These are phyloP conservation scores for Boletus smithii DNA, from an alignment of 1,284 basidiomycete genomes.

Conservation along the genomic window DNA sequence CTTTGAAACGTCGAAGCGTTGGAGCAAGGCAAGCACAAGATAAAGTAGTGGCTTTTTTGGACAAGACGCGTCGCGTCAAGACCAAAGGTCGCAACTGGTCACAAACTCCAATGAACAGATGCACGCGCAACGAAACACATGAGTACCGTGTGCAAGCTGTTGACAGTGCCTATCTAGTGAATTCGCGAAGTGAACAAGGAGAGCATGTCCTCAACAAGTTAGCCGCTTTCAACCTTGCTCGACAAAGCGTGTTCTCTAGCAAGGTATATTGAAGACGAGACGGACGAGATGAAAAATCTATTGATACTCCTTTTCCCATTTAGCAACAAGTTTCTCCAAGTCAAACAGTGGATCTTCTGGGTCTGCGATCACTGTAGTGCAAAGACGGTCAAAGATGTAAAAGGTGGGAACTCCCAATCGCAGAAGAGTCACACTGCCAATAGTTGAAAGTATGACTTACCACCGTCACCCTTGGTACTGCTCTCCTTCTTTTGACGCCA, in stretches of 20 bases:
- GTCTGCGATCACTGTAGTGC: conserved; percentile 75
- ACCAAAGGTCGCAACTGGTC: too few species aligned
- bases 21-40: too few species aligned
- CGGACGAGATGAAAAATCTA: conserved; percentile 27
- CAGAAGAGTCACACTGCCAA: neutral
- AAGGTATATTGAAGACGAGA: conserved; percentile 27
- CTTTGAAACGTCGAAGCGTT: too few species aligned
- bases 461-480: conserved; percentile 42
- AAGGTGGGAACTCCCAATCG: neutral
- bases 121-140: too few species aligned
- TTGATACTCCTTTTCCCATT: conserved; percentile 65
- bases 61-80: conserved; percentile 29
- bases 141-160: neutral
- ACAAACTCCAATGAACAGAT: too few species aligned
- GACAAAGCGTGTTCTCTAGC: conserved; percentile 25
- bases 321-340: conserved; percentile 86
- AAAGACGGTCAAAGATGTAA: conserved; percentile 16
- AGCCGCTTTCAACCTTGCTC: conserved; percentile 13
- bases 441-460: conserved; percentile 40
- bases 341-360: conserved; percentile 96
- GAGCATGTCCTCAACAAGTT: neutral
- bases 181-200: conserved; percentile 2
- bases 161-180: conserved; percentile 17
- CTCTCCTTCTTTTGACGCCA: conserved; percentile 76
- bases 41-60: conserved; percentile 7